phyloP scores from a whole-genome alignment of 2,329 filamentous ascomycete species.

The Alternaria viburni region DNA sequence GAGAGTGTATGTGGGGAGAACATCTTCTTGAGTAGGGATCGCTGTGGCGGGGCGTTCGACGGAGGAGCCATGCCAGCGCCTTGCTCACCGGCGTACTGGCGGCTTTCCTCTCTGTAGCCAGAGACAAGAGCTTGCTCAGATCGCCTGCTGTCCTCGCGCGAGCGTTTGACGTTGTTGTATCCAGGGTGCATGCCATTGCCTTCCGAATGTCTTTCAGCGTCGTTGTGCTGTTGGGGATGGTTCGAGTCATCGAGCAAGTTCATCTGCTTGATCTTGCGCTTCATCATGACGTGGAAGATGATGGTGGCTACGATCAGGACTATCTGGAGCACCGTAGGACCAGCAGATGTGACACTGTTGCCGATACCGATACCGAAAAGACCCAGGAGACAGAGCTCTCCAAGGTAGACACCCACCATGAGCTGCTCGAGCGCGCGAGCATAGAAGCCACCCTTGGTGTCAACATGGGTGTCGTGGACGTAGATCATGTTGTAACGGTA shows the following conservation, averaged over 20 bases:
- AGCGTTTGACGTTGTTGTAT: background rate
- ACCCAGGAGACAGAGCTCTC: conserved; percentile 55
- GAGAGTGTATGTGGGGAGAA: conserved; percentile 14
- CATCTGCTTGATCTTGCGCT: conserved; percentile 36
- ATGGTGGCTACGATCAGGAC: conserved; percentile 50
- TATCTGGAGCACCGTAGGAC: conserved; percentile 52
- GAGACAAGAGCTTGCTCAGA: conserved; percentile 4
- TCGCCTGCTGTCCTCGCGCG: background rate
- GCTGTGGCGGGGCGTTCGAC: background rate
- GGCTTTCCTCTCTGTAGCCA: background rate
- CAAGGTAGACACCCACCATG: conserved; percentile 56
- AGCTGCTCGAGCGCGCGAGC: conserved; percentile 55
- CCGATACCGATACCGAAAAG: conserved; percentile 52
- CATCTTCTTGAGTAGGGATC: conserved; percentile 5
- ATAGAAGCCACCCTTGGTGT: conserved; percentile 56
- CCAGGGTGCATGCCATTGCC: background rate
- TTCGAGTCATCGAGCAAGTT: conserved; percentile 38
- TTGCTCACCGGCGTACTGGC: background rate
- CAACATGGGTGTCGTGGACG: conserved; percentile 55
- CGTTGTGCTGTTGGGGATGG: conserved; percentile 24
- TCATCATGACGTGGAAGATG: conserved; percentile 50
- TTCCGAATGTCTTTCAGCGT: conserved; percentile 28
- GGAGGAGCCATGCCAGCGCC: conserved; percentile 4
- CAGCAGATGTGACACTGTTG: conserved; percentile 41
- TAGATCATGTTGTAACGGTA: conserved; percentile 59